Percentiles rank a stretch among this genome's conserved stretches.
Evolutionary conservation across 177 flowering plant species (phyloP).

Genomic region (Vitis hybrid): DNA sequence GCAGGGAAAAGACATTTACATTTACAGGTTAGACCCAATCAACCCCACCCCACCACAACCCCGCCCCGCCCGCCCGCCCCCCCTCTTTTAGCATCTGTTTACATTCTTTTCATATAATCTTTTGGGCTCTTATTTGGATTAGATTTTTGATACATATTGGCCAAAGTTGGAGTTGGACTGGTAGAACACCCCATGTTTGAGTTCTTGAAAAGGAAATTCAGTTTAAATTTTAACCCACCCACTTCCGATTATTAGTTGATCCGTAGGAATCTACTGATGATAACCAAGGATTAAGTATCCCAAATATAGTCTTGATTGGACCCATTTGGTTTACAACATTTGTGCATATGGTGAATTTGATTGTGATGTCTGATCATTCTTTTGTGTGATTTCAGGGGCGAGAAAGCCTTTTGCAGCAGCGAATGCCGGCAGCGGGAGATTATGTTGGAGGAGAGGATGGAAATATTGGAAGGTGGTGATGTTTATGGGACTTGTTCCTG

Average conservation of each 20-base stretch:
- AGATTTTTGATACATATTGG: no score
- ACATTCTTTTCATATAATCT: no score
- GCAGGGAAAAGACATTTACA: constrained; percentile 74
- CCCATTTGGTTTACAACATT: background rate
- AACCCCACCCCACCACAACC: no score
- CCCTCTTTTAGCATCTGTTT: background rate
- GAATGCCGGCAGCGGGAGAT: constrained; percentile 77
- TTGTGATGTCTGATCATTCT: background rate
- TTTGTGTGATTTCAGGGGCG: constrained; percentile 55
- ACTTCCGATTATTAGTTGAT: no score
- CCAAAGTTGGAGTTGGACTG: no score
- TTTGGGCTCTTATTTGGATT: no score
- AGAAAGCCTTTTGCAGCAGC: constrained; percentile 86
- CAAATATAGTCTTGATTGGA: no score
- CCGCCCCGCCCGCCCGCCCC: background rate
- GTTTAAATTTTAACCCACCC: no score
- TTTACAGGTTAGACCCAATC: constrained; percentile 63
- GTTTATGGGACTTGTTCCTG: constrained; percentile 18
- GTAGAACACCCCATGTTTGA: no score
- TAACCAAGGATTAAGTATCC: no score
- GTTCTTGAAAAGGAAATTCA: no score
- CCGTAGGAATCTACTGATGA: no score
- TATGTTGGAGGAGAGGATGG: constrained; percentile 55
- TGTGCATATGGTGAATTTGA: background rate
- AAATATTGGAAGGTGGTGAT: constrained; percentile 31